Base-by-base conservation (phyloP, 1,139 yeast species). In the Spathaspora sp. region DNA sequence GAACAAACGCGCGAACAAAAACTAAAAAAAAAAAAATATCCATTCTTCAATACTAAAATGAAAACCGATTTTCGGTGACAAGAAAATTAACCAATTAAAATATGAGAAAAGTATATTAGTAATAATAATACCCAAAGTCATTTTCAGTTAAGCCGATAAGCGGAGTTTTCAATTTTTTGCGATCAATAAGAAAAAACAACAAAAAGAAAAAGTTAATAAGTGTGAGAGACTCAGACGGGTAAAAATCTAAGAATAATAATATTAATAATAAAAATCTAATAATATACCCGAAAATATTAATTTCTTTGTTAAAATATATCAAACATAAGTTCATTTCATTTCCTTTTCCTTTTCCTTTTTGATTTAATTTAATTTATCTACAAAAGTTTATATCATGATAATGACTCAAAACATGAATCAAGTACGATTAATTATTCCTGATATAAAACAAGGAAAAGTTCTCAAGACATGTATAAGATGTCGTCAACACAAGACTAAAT, bases 391-490 rank as follows among this genome's bases (percentile, higher is more conserved):
- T 15, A 26, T 5, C 38, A 59, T 58, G 62, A 57, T 57, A 34
- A 58, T 59, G 56, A 54, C 59, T 29, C 43, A 59, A 25, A 56
- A 58, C 39, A 56, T 55, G 49, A 59, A 57, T 45, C 57, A 64
- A 39, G 50, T 61, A 41, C 56, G 54, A 44, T 51, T 62, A 41
- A 60, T 61, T 13, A 56, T 56, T 42, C 67, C 36, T 66, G 18
- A 39, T 47, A 23, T 46, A 45, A 10, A 41, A 47, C 24, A 49
- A 46, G 18, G 59, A 10, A 65, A 61, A 47, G 56, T 66, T n/a
- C 67, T 83, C 48, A 81, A 81, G 54, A 78, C 86, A 10, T 84
- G 89, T 58, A 69, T 76, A 4, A 65, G 86, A 39, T 84, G 89
- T 60, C 71, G 89, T 40, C 78, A 78, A 55, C 85, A 82, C 55